phyloP scores from a whole-genome alignment of 1,284 basidiomycete species.

The Cryptococcus neoformans region DNA sequence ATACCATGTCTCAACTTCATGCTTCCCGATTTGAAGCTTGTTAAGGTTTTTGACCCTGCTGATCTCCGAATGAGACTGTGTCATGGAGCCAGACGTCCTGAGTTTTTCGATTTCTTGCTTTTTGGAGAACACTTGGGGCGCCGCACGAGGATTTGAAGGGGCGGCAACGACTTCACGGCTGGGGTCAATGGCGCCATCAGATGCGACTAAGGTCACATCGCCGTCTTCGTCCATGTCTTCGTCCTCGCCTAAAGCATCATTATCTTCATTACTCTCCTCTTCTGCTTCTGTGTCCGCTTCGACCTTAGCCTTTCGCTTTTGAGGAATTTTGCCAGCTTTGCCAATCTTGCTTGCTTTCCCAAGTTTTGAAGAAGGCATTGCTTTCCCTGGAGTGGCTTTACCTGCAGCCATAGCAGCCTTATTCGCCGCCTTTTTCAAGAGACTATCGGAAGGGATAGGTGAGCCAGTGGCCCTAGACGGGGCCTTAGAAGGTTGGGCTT shows the following conservation, averaged over 20 bases:
- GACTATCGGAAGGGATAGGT: conserved; percentile 45
- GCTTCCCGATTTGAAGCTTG: conserved; percentile 90
- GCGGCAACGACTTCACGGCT: conserved; percentile 49
- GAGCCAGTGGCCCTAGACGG: conserved; percentile 23
- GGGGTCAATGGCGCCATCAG: conserved; percentile 47
- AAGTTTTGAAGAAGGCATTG: conserved; percentile 1
- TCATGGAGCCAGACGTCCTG: conserved; percentile 97
- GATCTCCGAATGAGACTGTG: conserved; percentile 95
- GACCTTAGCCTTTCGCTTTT: conserved; percentile 60
- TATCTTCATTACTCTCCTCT: conserved; percentile 47
- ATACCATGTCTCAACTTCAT: conserved; percentile 99
- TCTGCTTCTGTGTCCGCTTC: conserved; percentile 42
- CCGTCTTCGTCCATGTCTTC: conserved; percentile 60
- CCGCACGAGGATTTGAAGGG: conserved; percentile 47
- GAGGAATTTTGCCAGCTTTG: conserved; percentile 49
- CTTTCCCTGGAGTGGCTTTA: conserved; percentile 11
- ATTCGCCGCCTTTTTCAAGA: conserved; percentile 71
- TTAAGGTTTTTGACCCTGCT: conserved; percentile 98
- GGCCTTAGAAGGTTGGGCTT: conserved; percentile 30
- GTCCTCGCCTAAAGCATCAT: conserved; percentile 53
- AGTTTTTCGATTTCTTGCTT: conserved; percentile 99
- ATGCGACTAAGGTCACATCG: conserved; percentile 55
- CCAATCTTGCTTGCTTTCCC: conserved; percentile 26
- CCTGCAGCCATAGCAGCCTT: conserved; percentile 55
- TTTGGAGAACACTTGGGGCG: conserved; percentile 72